Base-by-base conservation (phyloP, 139 green algal species). In the Haematococcus lacustris region DNA sequence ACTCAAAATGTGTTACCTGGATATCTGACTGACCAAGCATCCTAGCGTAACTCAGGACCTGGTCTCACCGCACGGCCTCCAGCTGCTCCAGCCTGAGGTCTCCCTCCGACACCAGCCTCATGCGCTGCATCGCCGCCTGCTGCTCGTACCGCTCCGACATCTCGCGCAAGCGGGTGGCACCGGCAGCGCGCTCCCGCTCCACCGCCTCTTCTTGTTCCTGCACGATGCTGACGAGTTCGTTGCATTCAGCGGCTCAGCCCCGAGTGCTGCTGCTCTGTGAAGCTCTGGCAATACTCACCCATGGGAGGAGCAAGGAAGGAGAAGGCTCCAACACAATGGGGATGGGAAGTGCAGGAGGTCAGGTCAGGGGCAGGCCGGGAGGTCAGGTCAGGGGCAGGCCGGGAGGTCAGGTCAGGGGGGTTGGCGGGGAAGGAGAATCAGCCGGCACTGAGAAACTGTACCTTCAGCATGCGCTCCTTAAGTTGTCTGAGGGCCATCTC, bases 141-240 rank as follows among this genome's bases (percentile, higher is more conserved):
- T 74, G 67, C 74, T 79, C 74, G 64, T 79, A 79, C 25, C 84
- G 80, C 61, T 89, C 80, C 17, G 43, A 79, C 5, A 80, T 76
- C 67, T 89, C 84, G 21, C 86, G 40, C 34, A 86, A 51, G 50
- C 82, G 62, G 0, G 38, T 43, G 1, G 69, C 59, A 21, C 76
- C 78, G 3, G 71, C 66, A 3, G 39, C 30, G 1, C 82, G 69
- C 76, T 91, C 84, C 38, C 73, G 69, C 74, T 89, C 86, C 21
- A 87, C 37, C 17, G 76, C 78, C 3, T 89, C 77, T 47, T 88
- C 86, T 33, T 73, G 68, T 33, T 88, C 77, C 72, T 81, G 73
- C 30, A 66, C 23, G n/a, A n/a, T n/a, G n/a, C n/a, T n/a, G n/a
- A n/a, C n/a, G 33, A 13, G 21, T 21, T n/a, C n/a, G n/a, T n/a